Conservation (phyloP, 75 land plant species). For the Gnetum montanum region DNA sequence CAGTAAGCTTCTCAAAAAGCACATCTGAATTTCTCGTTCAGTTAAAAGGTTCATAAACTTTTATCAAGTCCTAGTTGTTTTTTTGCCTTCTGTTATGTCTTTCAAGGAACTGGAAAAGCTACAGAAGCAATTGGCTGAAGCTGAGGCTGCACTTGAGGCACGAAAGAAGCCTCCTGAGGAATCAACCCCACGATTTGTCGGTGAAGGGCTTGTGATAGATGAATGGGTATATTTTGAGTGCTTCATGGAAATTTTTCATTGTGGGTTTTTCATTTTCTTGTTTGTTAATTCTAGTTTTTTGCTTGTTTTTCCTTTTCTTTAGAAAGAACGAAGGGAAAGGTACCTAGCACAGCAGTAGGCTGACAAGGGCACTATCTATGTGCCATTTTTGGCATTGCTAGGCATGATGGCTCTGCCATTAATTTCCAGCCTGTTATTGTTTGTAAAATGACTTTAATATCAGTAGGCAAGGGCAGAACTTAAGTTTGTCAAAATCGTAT, state of each 20-base stretch:
- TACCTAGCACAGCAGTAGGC: constrained; percentile 5
- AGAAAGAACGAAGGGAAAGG: constrained; percentile 8
- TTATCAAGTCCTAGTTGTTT: neutral
- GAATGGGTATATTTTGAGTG: constrained; percentile 31
- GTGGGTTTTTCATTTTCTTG: neutral
- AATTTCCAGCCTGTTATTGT: neutral
- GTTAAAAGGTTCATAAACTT: neutral
- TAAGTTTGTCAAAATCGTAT: too few species aligned
- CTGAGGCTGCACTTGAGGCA: constrained; percentile 43
- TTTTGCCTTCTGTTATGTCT: neutral
- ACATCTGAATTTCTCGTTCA: neutral
- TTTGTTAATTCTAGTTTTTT: too few species aligned
- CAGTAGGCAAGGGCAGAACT: constrained; percentile 1
- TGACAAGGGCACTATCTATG: constrained; percentile 1
- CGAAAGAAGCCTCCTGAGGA: constrained; percentile 45
- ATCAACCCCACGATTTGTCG: constrained; percentile 26
- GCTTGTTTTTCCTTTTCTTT: constrained; percentile 1
- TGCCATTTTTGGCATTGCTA: neutral
- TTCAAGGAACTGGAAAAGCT: constrained; percentile 35
- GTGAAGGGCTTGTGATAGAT: constrained; percentile 52
- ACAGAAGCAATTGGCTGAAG: constrained; percentile 32
- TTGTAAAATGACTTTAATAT: neutral
- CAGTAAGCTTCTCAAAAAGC: constrained; percentile 38
- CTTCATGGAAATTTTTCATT: neutral
- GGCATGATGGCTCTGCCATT: neutral